Base-by-base conservation (phyloP, 129 eudicot species). In the Chrysanthemum lavandulifolium region DNA sequence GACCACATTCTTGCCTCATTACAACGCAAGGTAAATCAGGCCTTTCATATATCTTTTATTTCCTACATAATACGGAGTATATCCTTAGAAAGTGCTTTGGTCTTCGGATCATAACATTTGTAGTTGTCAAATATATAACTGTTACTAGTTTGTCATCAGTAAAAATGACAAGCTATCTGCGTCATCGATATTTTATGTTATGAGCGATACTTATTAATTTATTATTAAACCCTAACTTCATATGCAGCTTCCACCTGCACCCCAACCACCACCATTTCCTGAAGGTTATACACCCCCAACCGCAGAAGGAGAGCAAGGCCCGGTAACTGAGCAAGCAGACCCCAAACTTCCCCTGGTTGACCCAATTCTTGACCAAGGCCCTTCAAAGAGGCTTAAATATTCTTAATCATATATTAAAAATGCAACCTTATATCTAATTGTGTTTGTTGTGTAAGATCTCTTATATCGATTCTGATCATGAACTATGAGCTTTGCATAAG, bases 351-450 rank as follows among this genome's bases (percentile, higher is more conserved):
- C 91, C 55, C 3, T 69, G 8, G 83, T 81, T 53, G 97, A 91
- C 81, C 97, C 97, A 33, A 91, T 91, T 61, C 84, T 91, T 7
- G 93, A 91, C 72, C 97, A 91, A 79, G 97, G 97, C 45, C 96
- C 97, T 13, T 71, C 96, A 23, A 86, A 91, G 69, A 79, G 97
- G 82, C 75, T 77, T 69, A 91, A 84, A 81, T 60, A 68, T 69
- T 15, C 80, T 68, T 76, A 48, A 58, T 68, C 4, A 10, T 70
- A 18, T 56, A 16, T 33, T 13, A 19, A 7, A 68, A 23, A 50
- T 27, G 23, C 47, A 40, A 40, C 47, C 47, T 40, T 7, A 11
- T 43, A 63, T 64, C 43, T 31, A 64, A 16, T 21, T 47, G 50
- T 29, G 10, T n/a, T 69, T 12, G 29, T 31, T 15, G 51, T 21